Evolutionary conservation across 2,329 filamentous ascomycete genomes (phyloP).

Genomic region (Emydomyces testavorans): DNA sequence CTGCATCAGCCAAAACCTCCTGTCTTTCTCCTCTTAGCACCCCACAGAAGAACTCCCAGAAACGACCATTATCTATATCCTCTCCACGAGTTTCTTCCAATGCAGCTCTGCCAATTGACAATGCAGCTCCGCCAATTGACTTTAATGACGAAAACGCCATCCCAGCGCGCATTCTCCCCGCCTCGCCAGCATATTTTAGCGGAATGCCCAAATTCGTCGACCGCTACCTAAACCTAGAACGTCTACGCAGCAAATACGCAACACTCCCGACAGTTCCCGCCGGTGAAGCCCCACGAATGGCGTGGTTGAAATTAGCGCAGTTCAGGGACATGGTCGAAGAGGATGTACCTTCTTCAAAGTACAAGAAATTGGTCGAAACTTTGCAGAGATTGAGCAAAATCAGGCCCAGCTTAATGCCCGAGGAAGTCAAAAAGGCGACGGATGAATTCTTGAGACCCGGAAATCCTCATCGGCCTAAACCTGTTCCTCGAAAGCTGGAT

Average conservation of each 20-base stretch:
- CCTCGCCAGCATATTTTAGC: conserved; percentile 90
- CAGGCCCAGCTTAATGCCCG: conserved; percentile 62
- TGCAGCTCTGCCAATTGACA: conserved; percentile 25
- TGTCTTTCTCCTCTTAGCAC: conserved; percentile 14
- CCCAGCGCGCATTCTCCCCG: conserved; percentile 65
- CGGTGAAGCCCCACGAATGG: conserved; percentile 57
- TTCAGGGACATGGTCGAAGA: conserved; percentile 64
- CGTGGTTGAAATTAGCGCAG: conserved; percentile 66
- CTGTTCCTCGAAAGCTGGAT: conserved; percentile 55
- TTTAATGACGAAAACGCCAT: conserved; percentile 22
- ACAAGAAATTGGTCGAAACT: conserved; percentile 61
- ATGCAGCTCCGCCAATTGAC: conserved; percentile 28
- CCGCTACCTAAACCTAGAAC: conserved; percentile 60
- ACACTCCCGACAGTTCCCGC: conserved; percentile 58
- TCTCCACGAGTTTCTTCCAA: conserved; percentile 20
- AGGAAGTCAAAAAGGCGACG: conserved; percentile 55
- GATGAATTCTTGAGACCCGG: conserved; percentile 61
- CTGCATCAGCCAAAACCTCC: conserved; percentile 26
- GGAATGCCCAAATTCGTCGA: conserved; percentile 78
- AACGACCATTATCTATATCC: conserved; percentile 18
- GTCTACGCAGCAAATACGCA: conserved; percentile 59
- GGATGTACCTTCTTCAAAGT: conserved; percentile 63
- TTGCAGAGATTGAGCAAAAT: conserved; percentile 76
- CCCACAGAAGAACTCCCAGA: conserved; percentile 13
- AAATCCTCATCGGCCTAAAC: conserved; percentile 55